Evolutionary conservation across 2,329 filamentous ascomycete genomes (phyloP).

Genomic region (Nigrospora sphaerica): DNA sequence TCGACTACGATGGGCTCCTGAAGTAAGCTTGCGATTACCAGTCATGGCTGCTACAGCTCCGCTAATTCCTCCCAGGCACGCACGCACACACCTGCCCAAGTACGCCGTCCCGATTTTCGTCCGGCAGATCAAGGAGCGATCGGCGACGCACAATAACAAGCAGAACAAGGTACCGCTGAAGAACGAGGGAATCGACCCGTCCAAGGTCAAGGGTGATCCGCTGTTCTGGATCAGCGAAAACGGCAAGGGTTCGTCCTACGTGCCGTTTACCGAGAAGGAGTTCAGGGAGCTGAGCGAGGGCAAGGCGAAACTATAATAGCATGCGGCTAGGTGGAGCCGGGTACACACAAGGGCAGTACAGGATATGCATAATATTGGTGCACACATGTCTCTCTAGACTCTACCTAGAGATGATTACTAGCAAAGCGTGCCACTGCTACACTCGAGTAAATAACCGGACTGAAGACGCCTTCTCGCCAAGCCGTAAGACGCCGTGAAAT

Average conservation of each 20-base stretch:
- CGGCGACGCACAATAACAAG: slow-evolving; percentile 69
- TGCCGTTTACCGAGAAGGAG: slow-evolving; percentile 49
- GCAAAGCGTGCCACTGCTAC: too few relatives aligned
- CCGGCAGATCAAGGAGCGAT: slow-evolving; percentile 49
- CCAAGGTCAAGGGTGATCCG: slow-evolving; percentile 33
- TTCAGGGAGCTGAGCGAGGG: slow-evolving; percentile 46
- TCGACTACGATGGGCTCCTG: slow-evolving; percentile 55
- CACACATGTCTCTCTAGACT: too few relatives aligned
- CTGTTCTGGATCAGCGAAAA: slow-evolving; percentile 52
- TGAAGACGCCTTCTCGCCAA: too few relatives aligned
- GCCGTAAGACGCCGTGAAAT: too few relatives aligned
- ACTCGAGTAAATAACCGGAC: too few relatives aligned
- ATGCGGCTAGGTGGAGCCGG: not conserved
- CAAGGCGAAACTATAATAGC: slow-evolving; percentile 32
- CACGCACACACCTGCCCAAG: slow-evolving; percentile 53
- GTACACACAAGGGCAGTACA: not conserved
- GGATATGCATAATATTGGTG: too few relatives aligned
- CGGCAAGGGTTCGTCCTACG: slow-evolving; percentile 47
- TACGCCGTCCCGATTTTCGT: slow-evolving; percentile 74
- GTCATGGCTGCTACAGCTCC: too few relatives aligned
- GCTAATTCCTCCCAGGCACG: slow-evolving; percentile 29
- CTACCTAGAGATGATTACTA: too few relatives aligned
- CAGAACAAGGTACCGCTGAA: slow-evolving; percentile 69
- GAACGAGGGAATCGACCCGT: slow-evolving; percentile 58
- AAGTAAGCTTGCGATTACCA: slow-evolving; percentile 22